Evolutionary conservation across 2,329 filamentous ascomycete genomes (phyloP).

Genomic region (Alternaria postmessia): DNA sequence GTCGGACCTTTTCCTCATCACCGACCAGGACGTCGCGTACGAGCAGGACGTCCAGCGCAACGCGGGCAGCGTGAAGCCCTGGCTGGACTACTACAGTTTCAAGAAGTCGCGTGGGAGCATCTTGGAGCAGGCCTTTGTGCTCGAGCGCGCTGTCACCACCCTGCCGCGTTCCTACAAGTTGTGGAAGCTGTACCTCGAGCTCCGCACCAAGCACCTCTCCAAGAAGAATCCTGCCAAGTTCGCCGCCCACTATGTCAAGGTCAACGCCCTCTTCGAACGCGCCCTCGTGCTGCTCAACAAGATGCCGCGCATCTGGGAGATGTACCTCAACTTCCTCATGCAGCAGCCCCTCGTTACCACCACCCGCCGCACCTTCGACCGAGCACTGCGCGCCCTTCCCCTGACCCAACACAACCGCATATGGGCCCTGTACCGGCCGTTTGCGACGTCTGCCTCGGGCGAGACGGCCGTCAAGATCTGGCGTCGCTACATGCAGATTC

Average conservation of each 20-base stretch:
- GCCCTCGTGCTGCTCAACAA: constrained; percentile 95
- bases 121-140: constrained; percentile 84
- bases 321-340: constrained; percentile 91
- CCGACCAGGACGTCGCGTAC: constrained; percentile 91
- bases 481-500: constrained; percentile 95
- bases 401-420: constrained; percentile 95
- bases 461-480: constrained; percentile 92
- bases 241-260: constrained; percentile 84
- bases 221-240: constrained; percentile 84
- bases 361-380: constrained; percentile 88
- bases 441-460: constrained; percentile 89
- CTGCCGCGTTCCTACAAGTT: constrained; percentile 96
- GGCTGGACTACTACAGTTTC: constrained; percentile 92
- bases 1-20: constrained; percentile 60
- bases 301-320: constrained; percentile 98
- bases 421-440: constrained; percentile 89
- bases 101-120: constrained; percentile 86
- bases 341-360: constrained; percentile 90
- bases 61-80: constrained; percentile 85
- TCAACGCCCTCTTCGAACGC: constrained; percentile 92
- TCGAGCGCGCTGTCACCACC: constrained; percentile 89
- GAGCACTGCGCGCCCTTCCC: constrained; percentile 87
- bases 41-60: constrained; percentile 94
- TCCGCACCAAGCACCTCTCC: constrained; percentile 81
- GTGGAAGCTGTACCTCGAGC: constrained; percentile 95